phyloP scores from a whole-genome alignment of 228 moss, liverwort and hornwort species.

The Sphagnum fallax region DNA sequence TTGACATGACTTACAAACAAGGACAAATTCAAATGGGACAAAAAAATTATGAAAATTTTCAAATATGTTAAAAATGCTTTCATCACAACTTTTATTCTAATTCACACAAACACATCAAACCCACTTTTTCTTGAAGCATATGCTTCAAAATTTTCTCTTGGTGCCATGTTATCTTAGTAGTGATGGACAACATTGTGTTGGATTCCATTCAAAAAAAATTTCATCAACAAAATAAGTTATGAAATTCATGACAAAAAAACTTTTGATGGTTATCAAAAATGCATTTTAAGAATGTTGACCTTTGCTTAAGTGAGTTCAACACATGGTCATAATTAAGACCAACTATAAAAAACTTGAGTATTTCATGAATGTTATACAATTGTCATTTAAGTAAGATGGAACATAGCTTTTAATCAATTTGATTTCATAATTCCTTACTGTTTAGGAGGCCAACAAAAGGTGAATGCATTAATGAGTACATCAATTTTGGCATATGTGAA shows the following conservation, averaged over 20 bases:
- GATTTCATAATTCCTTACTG: not conserved
- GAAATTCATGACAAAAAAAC: not conserved
- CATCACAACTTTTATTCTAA: not conserved
- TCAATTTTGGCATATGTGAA: no score
- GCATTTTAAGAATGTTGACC: not conserved
- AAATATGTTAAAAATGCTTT: not conserved
- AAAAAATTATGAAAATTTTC: not conserved
- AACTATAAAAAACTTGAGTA: constrained; percentile 3
- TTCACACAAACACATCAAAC: not conserved
- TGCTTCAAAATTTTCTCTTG: not conserved
- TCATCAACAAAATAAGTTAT: not conserved
- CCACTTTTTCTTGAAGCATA: not conserved
- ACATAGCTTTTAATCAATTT: not conserved
- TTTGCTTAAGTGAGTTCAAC: not conserved
- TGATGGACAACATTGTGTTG: not conserved
- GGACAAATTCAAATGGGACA: not conserved
- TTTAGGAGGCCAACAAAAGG: no score
- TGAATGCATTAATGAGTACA: no score
- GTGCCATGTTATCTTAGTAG: not conserved
- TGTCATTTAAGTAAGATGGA: not conserved
- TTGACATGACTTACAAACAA: not conserved
- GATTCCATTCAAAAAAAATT: not conserved
- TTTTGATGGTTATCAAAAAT: not conserved
- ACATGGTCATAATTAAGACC: not conserved
- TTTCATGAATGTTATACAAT: constrained; percentile 1